phyloP scores from a whole-genome alignment of 108 stramenopile species.

The Skeletonema tropicum region DNA sequence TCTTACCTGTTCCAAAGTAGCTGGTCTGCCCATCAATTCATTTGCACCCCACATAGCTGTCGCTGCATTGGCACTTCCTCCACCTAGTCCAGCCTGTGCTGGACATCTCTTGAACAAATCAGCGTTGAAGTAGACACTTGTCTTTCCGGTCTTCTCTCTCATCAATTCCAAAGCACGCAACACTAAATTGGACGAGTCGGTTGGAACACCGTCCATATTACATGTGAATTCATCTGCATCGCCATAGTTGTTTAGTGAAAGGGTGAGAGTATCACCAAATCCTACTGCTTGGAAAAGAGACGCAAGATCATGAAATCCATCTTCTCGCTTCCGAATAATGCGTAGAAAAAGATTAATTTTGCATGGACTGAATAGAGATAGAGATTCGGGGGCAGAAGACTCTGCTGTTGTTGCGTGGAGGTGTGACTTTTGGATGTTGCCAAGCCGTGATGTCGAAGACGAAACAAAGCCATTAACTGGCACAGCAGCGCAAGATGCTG shows the following conservation, averaged over 20 bases:
- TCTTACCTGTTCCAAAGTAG: conserved; percentile 73
- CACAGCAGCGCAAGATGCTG: not conserved
- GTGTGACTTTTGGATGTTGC: not conserved
- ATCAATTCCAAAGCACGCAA: conserved; percentile 88
- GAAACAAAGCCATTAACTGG: not conserved
- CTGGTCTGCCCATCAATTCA: conserved; percentile 87
- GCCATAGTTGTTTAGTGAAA: conserved; percentile 44
- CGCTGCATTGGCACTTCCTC: conserved; percentile 94
- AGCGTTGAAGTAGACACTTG: conserved; percentile 62
- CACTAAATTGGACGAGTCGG: conserved; percentile 88
- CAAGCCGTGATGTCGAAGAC: not conserved
- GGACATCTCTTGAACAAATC: conserved; percentile 90
- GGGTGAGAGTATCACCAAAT: conserved; percentile 86
- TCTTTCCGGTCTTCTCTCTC: conserved; percentile 77
- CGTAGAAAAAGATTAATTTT: conserved; percentile 98
- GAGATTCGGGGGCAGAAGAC: not conserved
- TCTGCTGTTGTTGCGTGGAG: conserved; percentile 6
- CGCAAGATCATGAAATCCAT: conserved; percentile 95
- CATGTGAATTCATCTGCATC: conserved; percentile 75
- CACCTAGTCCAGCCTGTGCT: conserved; percentile 94
- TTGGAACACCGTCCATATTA: conserved; percentile 91
- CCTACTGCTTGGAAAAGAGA: conserved; percentile 96
- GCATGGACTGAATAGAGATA: conserved; percentile 89
- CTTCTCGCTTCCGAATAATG: conserved; percentile 88
- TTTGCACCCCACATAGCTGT: conserved; percentile 95